A percentile compares a stretch with the other conserved stretches of the same genome.
phyloP scores from a whole-genome alignment of 2,329 filamentous ascomycete genomes.

The Lasiodiplodia sp. region DNA sequence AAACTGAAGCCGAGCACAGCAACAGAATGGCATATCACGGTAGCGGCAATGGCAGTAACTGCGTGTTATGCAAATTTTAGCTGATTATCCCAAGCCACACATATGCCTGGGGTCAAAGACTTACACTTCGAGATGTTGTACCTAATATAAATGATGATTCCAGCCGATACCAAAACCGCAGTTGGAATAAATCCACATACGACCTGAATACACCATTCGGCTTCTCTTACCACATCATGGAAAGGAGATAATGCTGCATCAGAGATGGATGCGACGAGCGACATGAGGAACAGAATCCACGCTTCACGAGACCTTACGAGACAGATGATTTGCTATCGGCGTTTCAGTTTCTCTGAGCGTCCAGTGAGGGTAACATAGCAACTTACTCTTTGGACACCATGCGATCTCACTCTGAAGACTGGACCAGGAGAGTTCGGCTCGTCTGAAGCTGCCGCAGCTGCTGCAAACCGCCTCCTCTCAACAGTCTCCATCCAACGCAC shows the following conservation, averaged over 20 bases:
- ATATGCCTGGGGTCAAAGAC: too few species aligned
- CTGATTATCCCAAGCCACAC: too few species aligned
- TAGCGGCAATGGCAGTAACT: too few species aligned
- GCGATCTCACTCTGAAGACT: neutral
- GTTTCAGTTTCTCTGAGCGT: neutral
- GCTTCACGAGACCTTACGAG: neutral
- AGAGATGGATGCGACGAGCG: neutral
- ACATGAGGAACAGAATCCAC: neutral
- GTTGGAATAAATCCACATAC: too few species aligned
- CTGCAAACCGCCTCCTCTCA: neutral
- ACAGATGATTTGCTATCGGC: neutral
- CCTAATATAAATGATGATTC: too few species aligned
- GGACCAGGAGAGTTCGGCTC: neutral
- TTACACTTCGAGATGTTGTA: too few species aligned
- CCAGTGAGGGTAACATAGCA: neutral
- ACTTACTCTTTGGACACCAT: neutral
- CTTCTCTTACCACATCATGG: too few species aligned
- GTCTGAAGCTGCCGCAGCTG: neutral
- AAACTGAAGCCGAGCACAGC: too few species aligned
- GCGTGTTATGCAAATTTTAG: too few species aligned
- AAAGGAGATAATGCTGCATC: neutral
- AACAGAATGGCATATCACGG: too few species aligned
- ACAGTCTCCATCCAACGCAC: neutral
- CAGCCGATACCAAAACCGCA: too few species aligned
- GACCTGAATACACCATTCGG: too few species aligned